Base-by-base conservation (phyloP, 2,329 filamentous ascomycete species). In the Sphaerostilbella broomeana region DNA sequence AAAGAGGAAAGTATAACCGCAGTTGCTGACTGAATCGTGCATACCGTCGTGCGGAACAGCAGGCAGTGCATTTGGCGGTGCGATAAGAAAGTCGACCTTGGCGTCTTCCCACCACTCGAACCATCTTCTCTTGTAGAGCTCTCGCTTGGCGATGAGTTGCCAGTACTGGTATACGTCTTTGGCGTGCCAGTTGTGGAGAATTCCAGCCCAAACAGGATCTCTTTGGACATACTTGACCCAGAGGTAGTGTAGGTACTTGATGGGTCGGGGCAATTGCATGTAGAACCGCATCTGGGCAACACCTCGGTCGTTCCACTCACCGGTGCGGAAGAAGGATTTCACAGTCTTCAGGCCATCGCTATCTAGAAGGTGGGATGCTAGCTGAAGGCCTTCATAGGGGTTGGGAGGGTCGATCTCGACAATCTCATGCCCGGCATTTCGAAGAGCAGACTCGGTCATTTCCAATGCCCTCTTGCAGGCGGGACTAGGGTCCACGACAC, bases 1-100 rank as follows among this genome's bases (percentile, higher is more conserved):
- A 67, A 92, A 97, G 40, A 95, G 63, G 58, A 95, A 95, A 0
- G 89, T 95, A 56, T 97, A 95, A 1, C 87, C 88, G 53, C 89
- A 95, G 49, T 81, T 86, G 46, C 83, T 84, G 30, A 92, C 79
- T 3, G 86, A 86, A 51, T 90, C 81, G 49, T 78, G 77, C 87
- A 95, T 95, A 0, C 79, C 88, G 32, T 81, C 77, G 57, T 94
- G 88, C 1, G 88, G 88, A 4, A 94, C 77, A 1, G 89, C 89
- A 2, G 89, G 88, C 1, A 87, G 94, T 0, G 89, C 87, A 58
- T 95, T 95, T 0, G 82, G 87, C n/a, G 85, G 84, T 8, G 84
- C 79, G 22, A 95, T 63, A 49, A 95, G 72, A 48, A 89, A 81
- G 61, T 95, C 89, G 47, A 89, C 65, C 32, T 79, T 68, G 25